Evolutionary conservation across 1,284 basidiomycete species (phyloP).

Genomic region (Sanghuangporus sanghuang): DNA sequence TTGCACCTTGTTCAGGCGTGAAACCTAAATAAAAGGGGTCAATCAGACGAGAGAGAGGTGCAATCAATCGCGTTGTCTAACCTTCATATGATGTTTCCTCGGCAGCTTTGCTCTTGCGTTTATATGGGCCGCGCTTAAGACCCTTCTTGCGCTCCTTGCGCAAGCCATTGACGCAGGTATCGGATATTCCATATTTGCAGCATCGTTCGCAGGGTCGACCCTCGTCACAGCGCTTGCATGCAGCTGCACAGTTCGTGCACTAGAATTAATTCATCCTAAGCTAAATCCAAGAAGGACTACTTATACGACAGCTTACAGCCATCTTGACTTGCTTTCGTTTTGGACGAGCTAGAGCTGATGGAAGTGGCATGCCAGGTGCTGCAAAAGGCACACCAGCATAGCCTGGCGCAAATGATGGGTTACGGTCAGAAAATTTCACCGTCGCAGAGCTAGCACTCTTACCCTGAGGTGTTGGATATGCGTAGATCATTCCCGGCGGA

Average conservation of each 20-base stretch:
- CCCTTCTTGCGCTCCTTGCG: slow-evolving; percentile 84
- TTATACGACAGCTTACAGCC: slow-evolving; percentile 50
- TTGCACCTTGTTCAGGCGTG: slow-evolving; percentile 4
- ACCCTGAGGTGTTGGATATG: slow-evolving; percentile 39
- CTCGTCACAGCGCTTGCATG: slow-evolving; percentile 85
- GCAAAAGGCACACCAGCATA: slow-evolving; percentile 28
- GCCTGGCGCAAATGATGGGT: slow-evolving; percentile 1
- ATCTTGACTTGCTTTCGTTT: slow-evolving; percentile 89
- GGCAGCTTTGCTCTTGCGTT: slow-evolving; percentile 56
- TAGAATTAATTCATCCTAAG: slow-evolving; percentile 23
- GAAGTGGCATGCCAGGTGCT: slow-evolving; percentile 38
- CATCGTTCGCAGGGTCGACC: slow-evolving; percentile 76
- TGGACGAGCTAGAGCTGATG: slow-evolving; percentile 29
- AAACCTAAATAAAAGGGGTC: neutral
- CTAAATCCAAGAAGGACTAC: slow-evolving; percentile 9
- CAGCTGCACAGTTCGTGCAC: slow-evolving; percentile 83
- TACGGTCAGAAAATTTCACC: neutral
- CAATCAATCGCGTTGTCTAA: neutral
- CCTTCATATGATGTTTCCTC: slow-evolving; percentile 13
- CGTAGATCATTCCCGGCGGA: slow-evolving; percentile 60
- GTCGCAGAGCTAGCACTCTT: neutral
- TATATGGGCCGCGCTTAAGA: slow-evolving; percentile 83
- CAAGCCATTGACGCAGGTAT: slow-evolving; percentile 66
- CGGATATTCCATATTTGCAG: slow-evolving; percentile 70
- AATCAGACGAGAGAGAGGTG: neutral